Base-by-base conservation (phyloP, 768 basidiomycete species). In the Stropharia rugosoannulata region DNA sequence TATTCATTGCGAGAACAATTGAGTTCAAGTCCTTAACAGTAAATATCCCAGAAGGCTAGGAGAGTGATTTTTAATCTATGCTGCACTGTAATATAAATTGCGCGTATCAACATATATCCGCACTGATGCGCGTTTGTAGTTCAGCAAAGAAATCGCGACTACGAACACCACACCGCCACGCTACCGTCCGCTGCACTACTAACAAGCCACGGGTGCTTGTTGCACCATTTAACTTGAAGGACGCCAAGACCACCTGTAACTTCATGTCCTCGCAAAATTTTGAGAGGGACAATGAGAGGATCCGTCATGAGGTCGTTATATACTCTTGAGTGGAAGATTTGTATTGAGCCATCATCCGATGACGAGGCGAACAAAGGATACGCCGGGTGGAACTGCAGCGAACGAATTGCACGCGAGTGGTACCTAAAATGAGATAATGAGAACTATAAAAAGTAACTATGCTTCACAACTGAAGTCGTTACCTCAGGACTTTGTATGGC, bases 361-460 rank as follows among this genome's bases (percentile, higher is more conserved):
- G 93, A 91, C 5, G 93, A 95, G 10, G 94, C 94, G 70, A 99
- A 98, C 19, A 99, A 83, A 25, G 97, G 97, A 73, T 96, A 94
- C 43, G 85, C 85, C 15, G 93, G 91, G 68, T 97, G 95, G 81
- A 96, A 99, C 57, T 90, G 86, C 49, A 98, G 77, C 9, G 93
- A 90, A 54, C 97, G 91, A 56, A 99, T 89, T 22, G 97, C 97
- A 59, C 90, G 88, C 4, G 90, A 77, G 73, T 99, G 97, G 70
- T 98, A 98, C 58, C 95, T 96, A 53, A 36, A 39, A 35, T 43
- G 35, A 25, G 25, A 57, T 41, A 27, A 22, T 55, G 59, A 42
- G 63, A 51, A 39, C 40, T 44, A 29, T 36, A 36, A 35, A 27
- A 29, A 35, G 37, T 44, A 27, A 47, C 41, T 41, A 47, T 32